Evolutionary conservation across 495 filamentous ascomycete species (phyloP), one percentile per base, ranked within the genome.

Genomic region (Pseudoneurospora amorphoporcata): DNA sequence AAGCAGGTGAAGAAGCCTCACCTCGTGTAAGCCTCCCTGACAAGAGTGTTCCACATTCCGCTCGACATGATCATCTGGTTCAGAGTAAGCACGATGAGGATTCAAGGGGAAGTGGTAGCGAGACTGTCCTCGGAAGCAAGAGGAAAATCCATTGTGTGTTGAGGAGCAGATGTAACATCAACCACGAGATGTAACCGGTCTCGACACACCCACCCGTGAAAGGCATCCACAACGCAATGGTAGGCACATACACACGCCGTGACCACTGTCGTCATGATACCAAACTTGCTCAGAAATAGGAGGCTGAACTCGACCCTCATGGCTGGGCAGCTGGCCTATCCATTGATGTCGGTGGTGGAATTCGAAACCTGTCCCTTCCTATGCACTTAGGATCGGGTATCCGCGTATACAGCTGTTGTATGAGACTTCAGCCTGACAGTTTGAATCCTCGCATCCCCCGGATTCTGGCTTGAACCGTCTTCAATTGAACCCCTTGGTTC

Each of bases 261-360:
- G 29, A 65, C 47, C 47, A 65, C 53, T 17, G 53, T 39, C 58
- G 41, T 42, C 41, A 68, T 75, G 72, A 68, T 29, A 73, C 74
- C 68, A 68, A 58, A 19, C 23, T 35, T 32, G 53, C 39, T 70
- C 58, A 23, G 16, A 73, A 75, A 69, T 68, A 19, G 69, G 72
- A 72, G 72, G 70, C 72, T 72, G 65, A 75, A 73, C 74, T 73
- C 65, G 68, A 72, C 47, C 69, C 72, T 68, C 23, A 38, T 37
- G 14, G 69, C 71, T 41, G 72, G 74, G 61, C 68, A 17, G 35
- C 32, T 43, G 43, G 41, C 53, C 53, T 35, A 65, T 32, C 32
- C 53, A 35, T 65, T 65, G 53, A 65, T 65, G 53, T 65, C 53
- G 23, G 14, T 16, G 53, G 12, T 29, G 10, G 47, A 58, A 29